Conservation (phyloP, 2,329 filamentous ascomycete species). For the Fusarium veterinarium region DNA sequence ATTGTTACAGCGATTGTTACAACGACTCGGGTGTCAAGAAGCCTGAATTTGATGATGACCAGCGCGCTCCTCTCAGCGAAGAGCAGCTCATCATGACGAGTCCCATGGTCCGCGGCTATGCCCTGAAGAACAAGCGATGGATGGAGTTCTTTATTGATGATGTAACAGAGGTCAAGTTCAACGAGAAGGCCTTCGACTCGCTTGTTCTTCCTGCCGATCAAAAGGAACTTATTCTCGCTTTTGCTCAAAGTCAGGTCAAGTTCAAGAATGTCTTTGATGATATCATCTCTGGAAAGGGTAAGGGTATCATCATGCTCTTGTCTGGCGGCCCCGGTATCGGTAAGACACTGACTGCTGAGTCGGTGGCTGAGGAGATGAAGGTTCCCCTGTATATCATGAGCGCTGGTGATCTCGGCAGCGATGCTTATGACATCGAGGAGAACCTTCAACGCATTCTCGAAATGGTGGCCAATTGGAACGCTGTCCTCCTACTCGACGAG, state of each 20-base stretch:
- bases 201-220: constrained; percentile 62
- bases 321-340: constrained; percentile 62
- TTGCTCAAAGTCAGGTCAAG: constrained; percentile 59
- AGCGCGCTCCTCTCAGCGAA: constrained; percentile 49
- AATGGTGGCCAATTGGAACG: constrained; percentile 69
- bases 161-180: constrained; percentile 59
- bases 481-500: constrained; percentile 51
- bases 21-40: neutral
- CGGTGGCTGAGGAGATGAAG: constrained; percentile 61
- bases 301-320: constrained; percentile 62
- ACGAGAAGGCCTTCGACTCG: constrained; percentile 59
- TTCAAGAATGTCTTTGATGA: constrained; percentile 61
- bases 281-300: constrained; percentile 63
- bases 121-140: constrained; percentile 60
- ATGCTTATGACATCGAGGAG: constrained; percentile 71
- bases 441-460: constrained; percentile 67
- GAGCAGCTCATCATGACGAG: constrained; percentile 56
- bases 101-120: constrained; percentile 60
- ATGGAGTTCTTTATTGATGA: constrained; percentile 62
- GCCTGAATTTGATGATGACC: neutral
- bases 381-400: constrained; percentile 63
- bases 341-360: constrained; percentile 62
- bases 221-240: constrained; percentile 63
- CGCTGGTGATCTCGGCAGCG: constrained; percentile 78
- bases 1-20: neutral